A percentile compares a stretch with the other conserved stretches of the same genome.
phyloP scores from a whole-genome alignment of 768 basidiomycete species.

The Suillus plorans region DNA sequence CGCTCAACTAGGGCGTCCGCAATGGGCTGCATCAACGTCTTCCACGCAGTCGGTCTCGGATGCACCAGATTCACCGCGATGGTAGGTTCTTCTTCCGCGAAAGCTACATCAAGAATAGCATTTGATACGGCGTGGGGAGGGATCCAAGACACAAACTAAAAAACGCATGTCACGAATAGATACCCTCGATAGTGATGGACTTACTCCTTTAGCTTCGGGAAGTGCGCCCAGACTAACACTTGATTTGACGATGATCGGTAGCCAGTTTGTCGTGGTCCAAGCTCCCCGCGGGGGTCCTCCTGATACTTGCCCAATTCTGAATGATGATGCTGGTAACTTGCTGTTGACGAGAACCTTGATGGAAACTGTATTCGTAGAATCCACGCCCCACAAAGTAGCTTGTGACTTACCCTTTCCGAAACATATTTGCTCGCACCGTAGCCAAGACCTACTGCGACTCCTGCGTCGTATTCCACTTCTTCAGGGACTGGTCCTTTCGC shows the following conservation, averaged over 20 bases:
- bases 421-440: slow-evolving; percentile 50
- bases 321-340: slow-evolving; percentile 33
- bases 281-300: slow-evolving; percentile 40
- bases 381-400: neutral
- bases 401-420: slow-evolving; percentile 35
- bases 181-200: slow-evolving; percentile 1
- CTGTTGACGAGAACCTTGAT: slow-evolving; percentile 38
- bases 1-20: slow-evolving; percentile 3
- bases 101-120: slow-evolving; percentile 20
- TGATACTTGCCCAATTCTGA: slow-evolving; percentile 47
- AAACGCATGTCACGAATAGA: neutral
- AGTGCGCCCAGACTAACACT: slow-evolving; percentile 25
- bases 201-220: slow-evolving; percentile 27
- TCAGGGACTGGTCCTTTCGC: slow-evolving; percentile 34
- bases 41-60: slow-evolving; percentile 22
- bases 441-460: slow-evolving; percentile 38
- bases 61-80: slow-evolving; percentile 25
- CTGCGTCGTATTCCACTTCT: slow-evolving; percentile 29
- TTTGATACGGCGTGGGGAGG: slow-evolving; percentile 15
- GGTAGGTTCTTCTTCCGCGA: slow-evolving; percentile 7
- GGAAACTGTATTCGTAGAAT: neutral
- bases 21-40: slow-evolving; percentile 18
- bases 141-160: slow-evolving; percentile 23
- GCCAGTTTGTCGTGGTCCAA: slow-evolving; percentile 48
- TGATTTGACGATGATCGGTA: slow-evolving; percentile 42